These are phyloP conservation scores for Fusarium sp. DNA, from an alignment of 2,329 filamentous ascomycete species.

Conservation along the genomic window DNA sequence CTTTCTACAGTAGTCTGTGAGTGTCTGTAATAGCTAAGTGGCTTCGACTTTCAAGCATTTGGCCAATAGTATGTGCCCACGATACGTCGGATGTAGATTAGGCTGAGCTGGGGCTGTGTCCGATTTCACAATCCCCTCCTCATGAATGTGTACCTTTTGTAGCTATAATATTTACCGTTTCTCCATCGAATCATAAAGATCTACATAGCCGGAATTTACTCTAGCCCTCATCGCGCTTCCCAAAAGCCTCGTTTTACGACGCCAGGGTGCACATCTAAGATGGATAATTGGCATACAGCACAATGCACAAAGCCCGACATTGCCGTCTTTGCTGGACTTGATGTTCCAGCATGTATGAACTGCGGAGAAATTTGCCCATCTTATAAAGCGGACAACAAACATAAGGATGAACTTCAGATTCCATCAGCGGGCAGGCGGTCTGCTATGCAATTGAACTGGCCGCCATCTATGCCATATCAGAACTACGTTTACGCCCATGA, in stretches of 20 bases:
- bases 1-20: too few relatives aligned
- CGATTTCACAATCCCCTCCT: neutral
- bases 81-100: neutral
- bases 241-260: neutral
- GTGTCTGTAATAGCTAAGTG: neutral
- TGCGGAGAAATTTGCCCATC: neutral
- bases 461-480: neutral
- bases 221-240: rapidly evolving
- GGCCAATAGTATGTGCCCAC: neutral
- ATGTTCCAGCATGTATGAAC: neutral
- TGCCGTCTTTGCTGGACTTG: neutral
- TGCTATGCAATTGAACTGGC: neutral
- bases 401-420: neutral
- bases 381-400: neutral
- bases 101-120: neutral
- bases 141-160: neutral
- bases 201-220: rapidly evolving
- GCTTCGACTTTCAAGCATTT: neutral
- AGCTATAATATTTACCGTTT: rapidly evolving
- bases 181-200: neutral
- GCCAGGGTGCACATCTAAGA: rapidly evolving
- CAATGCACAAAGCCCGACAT: neutral
- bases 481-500: neutral
- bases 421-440: neutral
- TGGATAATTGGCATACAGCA: neutral